Conservation (phyloP, 768 basidiomycete species). For the Strobilomyces confusus region DNA sequence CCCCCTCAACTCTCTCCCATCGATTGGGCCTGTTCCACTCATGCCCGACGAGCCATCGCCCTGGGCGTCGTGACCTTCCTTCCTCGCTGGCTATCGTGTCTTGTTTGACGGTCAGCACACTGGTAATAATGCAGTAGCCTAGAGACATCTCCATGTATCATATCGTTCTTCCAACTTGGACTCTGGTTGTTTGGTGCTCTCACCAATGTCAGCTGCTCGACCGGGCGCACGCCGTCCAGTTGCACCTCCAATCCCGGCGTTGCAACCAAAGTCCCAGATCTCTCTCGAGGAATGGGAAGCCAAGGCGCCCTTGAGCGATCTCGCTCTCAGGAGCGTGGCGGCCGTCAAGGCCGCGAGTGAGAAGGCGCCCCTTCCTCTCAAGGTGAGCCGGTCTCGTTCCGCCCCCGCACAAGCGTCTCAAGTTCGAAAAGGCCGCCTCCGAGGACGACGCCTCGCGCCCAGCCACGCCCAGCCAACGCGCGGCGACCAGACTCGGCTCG, state of each 20-base stretch:
- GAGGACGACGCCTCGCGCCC: conserved; percentile 35
- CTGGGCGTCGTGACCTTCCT: conserved; percentile 20
- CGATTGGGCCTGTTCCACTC: conserved; percentile 10
- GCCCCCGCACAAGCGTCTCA: conserved; percentile 23
- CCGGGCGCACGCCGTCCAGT: conserved; percentile 24
- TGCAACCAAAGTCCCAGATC: conserved; percentile 43
- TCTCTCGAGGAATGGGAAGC: conserved; percentile 91
- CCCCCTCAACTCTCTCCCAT: conserved; percentile 6
- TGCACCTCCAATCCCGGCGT: conserved; percentile 22
- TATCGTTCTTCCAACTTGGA: neutral
- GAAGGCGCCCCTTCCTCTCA: conserved; percentile 61
- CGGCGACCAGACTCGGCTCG: conserved; percentile 36
- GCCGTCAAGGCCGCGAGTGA: conserved; percentile 60
- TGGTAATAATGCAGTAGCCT: conserved; percentile 8
- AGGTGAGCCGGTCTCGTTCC: conserved; percentile 44
- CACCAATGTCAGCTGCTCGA: conserved; percentile 23
- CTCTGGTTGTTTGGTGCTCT: neutral
- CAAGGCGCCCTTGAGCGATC: conserved; percentile 70
- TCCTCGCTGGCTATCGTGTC: conserved; percentile 1
- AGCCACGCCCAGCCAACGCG: conserved; percentile 34
- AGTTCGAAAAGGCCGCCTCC: conserved; percentile 39
- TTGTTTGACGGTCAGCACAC: neutral
- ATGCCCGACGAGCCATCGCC: conserved; percentile 30
- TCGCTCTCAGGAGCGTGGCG: conserved; percentile 62
- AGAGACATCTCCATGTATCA: neutral